Evolutionary conservation across 163 green algal genomes (phyloP).

Genomic region (Chloromonas sp.): DNA sequence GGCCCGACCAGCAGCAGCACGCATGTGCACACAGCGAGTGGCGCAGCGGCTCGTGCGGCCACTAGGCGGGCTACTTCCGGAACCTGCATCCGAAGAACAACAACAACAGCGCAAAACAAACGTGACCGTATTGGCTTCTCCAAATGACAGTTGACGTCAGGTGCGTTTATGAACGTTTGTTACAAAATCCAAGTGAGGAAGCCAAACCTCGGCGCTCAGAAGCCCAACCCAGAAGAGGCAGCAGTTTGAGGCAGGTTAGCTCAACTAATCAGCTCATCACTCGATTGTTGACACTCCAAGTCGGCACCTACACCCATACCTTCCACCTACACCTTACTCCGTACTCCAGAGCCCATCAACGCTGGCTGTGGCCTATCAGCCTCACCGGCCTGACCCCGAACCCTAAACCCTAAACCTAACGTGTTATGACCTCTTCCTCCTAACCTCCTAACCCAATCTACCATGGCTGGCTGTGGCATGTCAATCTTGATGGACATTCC

Average conservation of each 20-base stretch:
- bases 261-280: not conserved
- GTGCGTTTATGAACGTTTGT: too few relatives aligned
- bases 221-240: not conserved
- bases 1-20: not conserved
- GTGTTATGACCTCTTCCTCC: not conserved
- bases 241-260: not conserved
- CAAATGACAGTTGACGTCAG: too few relatives aligned
- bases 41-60: not conserved
- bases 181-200: too few relatives aligned
- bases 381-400: not conserved
- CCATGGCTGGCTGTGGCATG: slow-evolving; percentile 3
- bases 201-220: too few relatives aligned
- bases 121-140: too few relatives aligned
- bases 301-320: not conserved
- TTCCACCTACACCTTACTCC: too few relatives aligned
- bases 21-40: not conserved
- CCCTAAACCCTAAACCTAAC: not conserved
- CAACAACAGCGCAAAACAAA: too few relatives aligned
- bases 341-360: not conserved
- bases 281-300: not conserved
- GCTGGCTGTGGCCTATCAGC: not conserved
- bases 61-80: not conserved
- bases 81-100: too few relatives aligned
- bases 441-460: too few relatives aligned
- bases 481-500: slow-evolving; percentile 24